Evolutionary conservation across 2,329 filamentous ascomycete genomes (phyloP).

Genomic region (Talaromyces amestolkiae): DNA sequence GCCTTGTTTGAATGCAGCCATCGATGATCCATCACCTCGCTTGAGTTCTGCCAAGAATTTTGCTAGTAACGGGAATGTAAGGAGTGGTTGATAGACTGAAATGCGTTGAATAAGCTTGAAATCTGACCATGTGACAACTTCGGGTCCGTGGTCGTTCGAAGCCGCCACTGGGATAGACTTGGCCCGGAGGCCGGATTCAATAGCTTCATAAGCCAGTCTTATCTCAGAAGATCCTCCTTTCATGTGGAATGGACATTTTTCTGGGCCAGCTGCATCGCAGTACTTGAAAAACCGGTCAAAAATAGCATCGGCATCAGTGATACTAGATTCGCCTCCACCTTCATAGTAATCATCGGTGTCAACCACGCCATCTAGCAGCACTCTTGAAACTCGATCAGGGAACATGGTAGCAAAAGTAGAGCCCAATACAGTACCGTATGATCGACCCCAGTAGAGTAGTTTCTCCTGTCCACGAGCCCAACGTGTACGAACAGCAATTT

Average conservation of each 20-base stretch:
- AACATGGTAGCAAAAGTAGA: slow-evolving; percentile 48
- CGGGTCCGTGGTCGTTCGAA: slow-evolving; percentile 31
- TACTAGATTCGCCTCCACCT: slow-evolving; percentile 24
- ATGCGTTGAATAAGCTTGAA: slow-evolving; percentile 31
- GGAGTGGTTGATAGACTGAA: slow-evolving; percentile 34
- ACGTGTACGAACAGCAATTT: slow-evolving; percentile 27
- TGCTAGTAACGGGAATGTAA: slow-evolving; percentile 30
- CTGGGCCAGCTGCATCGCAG: slow-evolving; percentile 30
- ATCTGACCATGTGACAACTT: slow-evolving; percentile 38
- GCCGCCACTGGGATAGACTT: slow-evolving; percentile 31
- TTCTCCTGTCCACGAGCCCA: slow-evolving; percentile 32
- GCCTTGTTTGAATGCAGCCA: slow-evolving; percentile 34
- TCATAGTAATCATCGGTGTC: slow-evolving; percentile 37
- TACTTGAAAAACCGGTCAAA: slow-evolving; percentile 35
- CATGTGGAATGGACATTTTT: slow-evolving; percentile 32
- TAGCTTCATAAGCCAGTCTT: slow-evolving; percentile 24
- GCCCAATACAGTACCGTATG: slow-evolving; percentile 49
- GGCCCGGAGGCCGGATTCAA: slow-evolving; percentile 29
- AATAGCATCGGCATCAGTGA: slow-evolving; percentile 37
- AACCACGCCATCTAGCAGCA: slow-evolving; percentile 39
- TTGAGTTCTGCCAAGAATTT: slow-evolving; percentile 26
- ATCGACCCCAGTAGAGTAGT: slow-evolving; percentile 44
- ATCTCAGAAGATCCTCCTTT: slow-evolving; percentile 30
- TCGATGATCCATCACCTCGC: slow-evolving; percentile 27
- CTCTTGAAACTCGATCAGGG: slow-evolving; percentile 37